phyloP scores from a whole-genome alignment of 2,329 filamentous ascomycete genomes.

The Colletotrichum musae region DNA sequence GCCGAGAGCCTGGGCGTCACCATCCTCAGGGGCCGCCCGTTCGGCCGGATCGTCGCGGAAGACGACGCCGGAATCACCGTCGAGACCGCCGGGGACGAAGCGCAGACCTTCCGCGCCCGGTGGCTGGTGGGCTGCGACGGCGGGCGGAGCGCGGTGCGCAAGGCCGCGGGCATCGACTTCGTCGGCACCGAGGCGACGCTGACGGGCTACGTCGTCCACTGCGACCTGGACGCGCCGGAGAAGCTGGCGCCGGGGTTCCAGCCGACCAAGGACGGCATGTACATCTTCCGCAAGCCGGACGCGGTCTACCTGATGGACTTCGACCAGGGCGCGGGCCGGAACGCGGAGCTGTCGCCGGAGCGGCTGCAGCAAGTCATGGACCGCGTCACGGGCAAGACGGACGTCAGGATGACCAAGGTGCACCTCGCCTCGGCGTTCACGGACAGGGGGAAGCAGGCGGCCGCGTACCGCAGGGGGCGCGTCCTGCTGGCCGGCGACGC shows the following conservation, averaged over 20 bases:
- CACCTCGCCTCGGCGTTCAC: constrained; percentile 45
- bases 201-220: constrained; percentile 52
- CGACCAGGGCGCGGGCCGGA: constrained; percentile 43
- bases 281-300: constrained; percentile 40
- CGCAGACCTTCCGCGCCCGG: constrained; percentile 44
- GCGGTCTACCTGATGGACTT: constrained; percentile 44
- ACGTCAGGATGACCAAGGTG: constrained; percentile 45
- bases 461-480: constrained; percentile 69
- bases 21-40: constrained; percentile 47
- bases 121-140: constrained; percentile 62
- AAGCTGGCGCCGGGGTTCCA: constrained; percentile 47
- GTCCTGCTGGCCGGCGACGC: constrained; percentile 65
- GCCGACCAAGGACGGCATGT: constrained; percentile 47
- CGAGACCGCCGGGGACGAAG: constrained; percentile 22
- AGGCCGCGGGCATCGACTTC: constrained; percentile 54
- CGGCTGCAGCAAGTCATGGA: constrained; percentile 44
- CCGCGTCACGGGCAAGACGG: constrained; percentile 43
- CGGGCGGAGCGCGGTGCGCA: constrained; percentile 56
- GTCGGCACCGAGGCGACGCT: constrained; percentile 53
- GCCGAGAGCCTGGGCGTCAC: constrained; percentile 47
- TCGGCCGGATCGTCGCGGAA: constrained; percentile 44
- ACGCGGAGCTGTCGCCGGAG: constrained; percentile 35
- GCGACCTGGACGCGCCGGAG: constrained; percentile 51
- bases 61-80: constrained; percentile 45
- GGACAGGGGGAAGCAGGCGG: constrained; percentile 44